Evolutionary conservation across 768 basidiomycete genomes (phyloP).

Genomic region (Pholiota conissans): DNA sequence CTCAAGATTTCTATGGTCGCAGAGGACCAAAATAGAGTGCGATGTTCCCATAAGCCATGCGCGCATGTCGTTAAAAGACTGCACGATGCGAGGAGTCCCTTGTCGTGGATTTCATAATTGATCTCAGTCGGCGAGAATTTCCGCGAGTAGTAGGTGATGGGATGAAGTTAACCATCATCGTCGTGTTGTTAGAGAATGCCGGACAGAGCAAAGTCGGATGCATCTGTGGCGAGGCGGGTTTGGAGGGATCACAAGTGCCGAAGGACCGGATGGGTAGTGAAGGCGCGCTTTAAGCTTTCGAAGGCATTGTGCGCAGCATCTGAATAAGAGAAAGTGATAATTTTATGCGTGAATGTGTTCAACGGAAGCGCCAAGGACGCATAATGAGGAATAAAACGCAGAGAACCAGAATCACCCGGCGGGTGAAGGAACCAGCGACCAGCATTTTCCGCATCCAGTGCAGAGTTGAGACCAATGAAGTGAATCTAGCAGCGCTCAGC

Average conservation of each 20-base stretch:
- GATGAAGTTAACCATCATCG: constrained; percentile 29
- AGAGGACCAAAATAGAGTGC: constrained; percentile 21
- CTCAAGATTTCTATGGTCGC: no score
- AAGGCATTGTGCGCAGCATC: no score
- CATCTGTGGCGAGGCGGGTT: constrained; percentile 29
- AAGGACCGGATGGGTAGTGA: constrained; percentile 31
- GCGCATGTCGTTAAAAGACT: constrained; percentile 32
- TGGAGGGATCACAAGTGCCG: constrained; percentile 28
- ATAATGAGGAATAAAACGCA: no score
- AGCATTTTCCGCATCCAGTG: no score
- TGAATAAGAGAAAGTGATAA: no score
- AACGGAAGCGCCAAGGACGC: no score
- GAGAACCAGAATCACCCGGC: no score
- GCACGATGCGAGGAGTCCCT: constrained; percentile 52
- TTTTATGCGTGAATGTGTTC: no score
- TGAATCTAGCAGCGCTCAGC: no score
- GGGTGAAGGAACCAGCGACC: no score
- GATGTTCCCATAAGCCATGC: no score
- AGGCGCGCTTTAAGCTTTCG: constrained; percentile 26
- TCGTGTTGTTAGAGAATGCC: constrained; percentile 31
- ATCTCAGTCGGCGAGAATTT: constrained; percentile 31
- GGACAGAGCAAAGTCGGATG: constrained; percentile 34
- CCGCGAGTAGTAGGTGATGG: constrained; percentile 40
- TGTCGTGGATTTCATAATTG: constrained; percentile 54
- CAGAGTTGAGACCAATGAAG: no score